Conservation (phyloP, 441 rosid species). For the Manihot esculenta region DNA sequence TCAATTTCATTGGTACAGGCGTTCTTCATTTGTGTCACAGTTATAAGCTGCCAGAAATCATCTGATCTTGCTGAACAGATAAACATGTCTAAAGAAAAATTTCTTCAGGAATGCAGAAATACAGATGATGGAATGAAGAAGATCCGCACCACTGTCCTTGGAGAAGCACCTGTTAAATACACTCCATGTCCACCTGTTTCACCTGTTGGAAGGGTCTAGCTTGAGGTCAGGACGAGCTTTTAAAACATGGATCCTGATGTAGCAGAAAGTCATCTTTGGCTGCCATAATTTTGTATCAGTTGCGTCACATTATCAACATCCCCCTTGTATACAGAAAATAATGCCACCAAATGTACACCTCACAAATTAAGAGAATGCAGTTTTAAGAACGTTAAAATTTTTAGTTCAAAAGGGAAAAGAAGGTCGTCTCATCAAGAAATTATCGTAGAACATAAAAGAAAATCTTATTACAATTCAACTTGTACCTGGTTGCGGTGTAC, state of each 20-base stretch:
- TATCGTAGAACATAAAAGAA: neutral
- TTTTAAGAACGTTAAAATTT: neutral
- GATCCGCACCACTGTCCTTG: conserved; percentile 1
- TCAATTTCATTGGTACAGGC: conserved; percentile 66
- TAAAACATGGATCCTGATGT: neutral
- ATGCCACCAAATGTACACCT: conserved; percentile 17
- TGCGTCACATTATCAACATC: neutral
- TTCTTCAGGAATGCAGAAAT: conserved; percentile 16
- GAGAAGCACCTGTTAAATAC: conserved; percentile 42
- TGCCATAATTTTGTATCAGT: conserved; percentile 17
- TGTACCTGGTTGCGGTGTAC: neutral
- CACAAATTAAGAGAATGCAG: conserved; percentile 1
- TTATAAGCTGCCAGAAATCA: conserved; percentile 40
- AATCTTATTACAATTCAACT: neutral
- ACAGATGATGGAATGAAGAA: conserved; percentile 23
- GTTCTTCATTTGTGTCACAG: conserved; percentile 59
- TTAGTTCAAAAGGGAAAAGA: too few species aligned
- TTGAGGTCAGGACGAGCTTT: neutral
- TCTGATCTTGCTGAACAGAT: conserved; percentile 26
- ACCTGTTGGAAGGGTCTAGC: conserved; percentile 73
- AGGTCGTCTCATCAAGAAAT: neutral
- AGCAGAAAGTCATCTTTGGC: conserved; percentile 8
- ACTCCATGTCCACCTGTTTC: conserved; percentile 71
- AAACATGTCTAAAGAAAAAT: conserved; percentile 26
- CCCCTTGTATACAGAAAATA: conserved; percentile 24